Evolutionary conservation across 345 rosid genomes (phyloP).

Genomic region (Chamaenerion angustifolium): DNA sequence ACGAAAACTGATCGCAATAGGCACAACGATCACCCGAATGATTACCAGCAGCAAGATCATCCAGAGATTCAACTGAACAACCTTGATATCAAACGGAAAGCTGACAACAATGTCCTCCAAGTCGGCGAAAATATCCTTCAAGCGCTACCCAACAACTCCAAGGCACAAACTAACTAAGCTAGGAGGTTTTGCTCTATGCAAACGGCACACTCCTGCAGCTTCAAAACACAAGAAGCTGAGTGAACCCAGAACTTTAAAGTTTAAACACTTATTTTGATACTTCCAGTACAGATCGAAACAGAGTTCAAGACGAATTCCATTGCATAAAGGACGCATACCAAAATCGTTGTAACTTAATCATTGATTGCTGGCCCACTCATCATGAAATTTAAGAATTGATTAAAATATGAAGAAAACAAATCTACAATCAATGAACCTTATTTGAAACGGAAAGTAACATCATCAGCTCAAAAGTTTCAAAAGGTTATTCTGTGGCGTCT

Average conservation of each 20-base stretch:
- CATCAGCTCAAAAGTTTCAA: no score
- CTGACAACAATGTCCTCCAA: constrained; percentile 41
- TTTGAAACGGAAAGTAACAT: constrained; percentile 52
- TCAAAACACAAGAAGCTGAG: not conserved
- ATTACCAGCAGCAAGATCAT: constrained; percentile 45
- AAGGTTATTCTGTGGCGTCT: no score
- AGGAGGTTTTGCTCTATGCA: constrained; percentile 34
- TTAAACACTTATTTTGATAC: no score
- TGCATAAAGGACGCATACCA: no score
- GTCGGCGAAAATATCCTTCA: constrained; percentile 58
- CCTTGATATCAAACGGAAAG: constrained; percentile 70
- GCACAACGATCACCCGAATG: constrained; percentile 52
- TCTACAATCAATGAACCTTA: no score
- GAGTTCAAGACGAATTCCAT: no score
- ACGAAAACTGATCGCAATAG: constrained; percentile 57
- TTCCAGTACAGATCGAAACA: no score
- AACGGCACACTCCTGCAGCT: constrained; percentile 18
- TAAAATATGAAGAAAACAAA: constrained; percentile 1
- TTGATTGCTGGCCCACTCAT: no score
- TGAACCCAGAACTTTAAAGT: no score
- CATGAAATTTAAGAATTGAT: no score
- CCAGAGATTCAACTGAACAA: constrained; percentile 2
- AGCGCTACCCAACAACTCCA: constrained; percentile 63
- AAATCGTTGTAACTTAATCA: no score
- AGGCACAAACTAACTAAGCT: constrained; percentile 63